phyloP scores from a whole-genome alignment of 2,329 filamentous ascomycete species.

The Fusarium verticillioides region DNA sequence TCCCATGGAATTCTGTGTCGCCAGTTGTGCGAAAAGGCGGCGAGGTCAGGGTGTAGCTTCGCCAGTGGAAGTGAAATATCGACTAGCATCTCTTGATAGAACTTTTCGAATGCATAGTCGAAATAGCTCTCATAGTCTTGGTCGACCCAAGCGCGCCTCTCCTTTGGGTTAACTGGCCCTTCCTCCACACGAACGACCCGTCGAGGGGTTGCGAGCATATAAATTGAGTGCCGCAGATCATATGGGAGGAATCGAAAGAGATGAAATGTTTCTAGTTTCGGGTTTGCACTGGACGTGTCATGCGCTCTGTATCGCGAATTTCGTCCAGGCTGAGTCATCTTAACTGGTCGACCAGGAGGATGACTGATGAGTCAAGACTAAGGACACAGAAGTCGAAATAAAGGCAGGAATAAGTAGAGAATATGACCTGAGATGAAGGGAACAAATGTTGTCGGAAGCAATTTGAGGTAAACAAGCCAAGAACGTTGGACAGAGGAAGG shows the following conservation, averaged over 20 bases:
- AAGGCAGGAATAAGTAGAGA: accelerated
- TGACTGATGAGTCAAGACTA: not conserved
- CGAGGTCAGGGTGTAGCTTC: not conserved
- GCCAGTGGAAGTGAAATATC: not conserved
- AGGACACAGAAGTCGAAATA: accelerated
- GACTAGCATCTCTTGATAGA: not conserved
- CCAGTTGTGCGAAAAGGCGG: not conserved
- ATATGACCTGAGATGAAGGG: accelerated
- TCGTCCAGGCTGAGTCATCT: not conserved
- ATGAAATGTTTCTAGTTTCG: not conserved
- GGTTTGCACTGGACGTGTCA: not conserved
- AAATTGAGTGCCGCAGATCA: not conserved
- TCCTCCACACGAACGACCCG: not conserved
- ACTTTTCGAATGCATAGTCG: not conserved
- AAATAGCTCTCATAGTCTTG: not conserved
- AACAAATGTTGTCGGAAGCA: not conserved
- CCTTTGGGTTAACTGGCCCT: not conserved
- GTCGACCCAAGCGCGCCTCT: not conserved
- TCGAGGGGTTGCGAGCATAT: not conserved
- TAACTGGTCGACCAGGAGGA: too few species aligned
- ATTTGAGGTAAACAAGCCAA: not conserved
- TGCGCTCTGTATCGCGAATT: too few species aligned
- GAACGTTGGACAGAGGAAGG: too few species aligned
- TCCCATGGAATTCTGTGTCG: not conserved
- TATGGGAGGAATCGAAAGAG: not conserved